These are phyloP conservation scores for Cladosporium sp. DNA, from an alignment of 2,329 filamentous ascomycete genomes.

Conservation along the genomic window DNA sequence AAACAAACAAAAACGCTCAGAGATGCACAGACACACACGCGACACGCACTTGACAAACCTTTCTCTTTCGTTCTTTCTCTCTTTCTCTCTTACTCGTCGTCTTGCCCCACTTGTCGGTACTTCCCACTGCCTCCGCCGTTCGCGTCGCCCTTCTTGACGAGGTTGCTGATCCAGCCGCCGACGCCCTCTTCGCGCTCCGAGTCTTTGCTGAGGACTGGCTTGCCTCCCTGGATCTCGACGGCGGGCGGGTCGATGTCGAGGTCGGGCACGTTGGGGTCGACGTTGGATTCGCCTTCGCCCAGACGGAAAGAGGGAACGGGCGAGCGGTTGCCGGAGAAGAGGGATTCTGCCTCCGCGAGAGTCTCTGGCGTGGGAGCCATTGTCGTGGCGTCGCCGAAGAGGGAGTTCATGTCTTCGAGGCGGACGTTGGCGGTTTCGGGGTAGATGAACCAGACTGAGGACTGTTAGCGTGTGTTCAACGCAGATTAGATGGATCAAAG, in stretches of 20 bases:
- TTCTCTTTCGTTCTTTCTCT: neutral
- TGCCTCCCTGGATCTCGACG: conserved; percentile 47
- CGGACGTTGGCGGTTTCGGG: conserved; percentile 94
- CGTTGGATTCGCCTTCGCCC: conserved; percentile 34
- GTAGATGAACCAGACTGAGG: conserved; percentile 96
- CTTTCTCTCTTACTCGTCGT: conserved; percentile 27
- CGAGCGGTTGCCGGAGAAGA: conserved; percentile 67
- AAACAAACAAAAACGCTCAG: neutral
- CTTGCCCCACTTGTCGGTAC: conserved; percentile 43
- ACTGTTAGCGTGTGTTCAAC: too few species aligned
- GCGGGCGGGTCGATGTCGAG: conserved; percentile 75
- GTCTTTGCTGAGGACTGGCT: conserved; percentile 37
- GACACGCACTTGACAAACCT: neutral
- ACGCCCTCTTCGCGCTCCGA: conserved; percentile 48
- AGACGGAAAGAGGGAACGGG: conserved; percentile 72
- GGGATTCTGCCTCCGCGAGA: conserved; percentile 71
- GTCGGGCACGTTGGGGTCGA: conserved; percentile 62
- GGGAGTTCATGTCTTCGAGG: conserved; percentile 89
- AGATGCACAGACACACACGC: neutral
- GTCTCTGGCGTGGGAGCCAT: conserved; percentile 72
- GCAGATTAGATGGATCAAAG: too few species aligned
- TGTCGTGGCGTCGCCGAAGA: conserved; percentile 91
- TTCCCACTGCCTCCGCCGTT: conserved; percentile 35
- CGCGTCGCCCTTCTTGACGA: conserved; percentile 49
- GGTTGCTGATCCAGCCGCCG: conserved; percentile 63